Conservation (phyloP, 2,329 filamentous ascomycete genomes). For the Pseudogymnoascus sp. region DNA sequence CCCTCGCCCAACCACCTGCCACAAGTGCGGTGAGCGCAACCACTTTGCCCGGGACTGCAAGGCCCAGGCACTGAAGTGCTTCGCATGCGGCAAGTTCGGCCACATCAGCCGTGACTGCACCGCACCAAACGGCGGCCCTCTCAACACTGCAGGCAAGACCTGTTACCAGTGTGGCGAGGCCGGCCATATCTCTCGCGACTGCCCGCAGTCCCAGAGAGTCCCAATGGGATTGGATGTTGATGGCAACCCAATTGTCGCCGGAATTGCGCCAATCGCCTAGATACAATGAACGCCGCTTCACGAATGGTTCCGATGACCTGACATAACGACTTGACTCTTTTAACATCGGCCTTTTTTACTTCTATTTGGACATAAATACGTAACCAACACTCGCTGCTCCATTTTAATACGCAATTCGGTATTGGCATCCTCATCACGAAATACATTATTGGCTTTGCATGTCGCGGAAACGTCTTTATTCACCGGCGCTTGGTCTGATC, state of each 20-base stretch:
- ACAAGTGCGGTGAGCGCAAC: conserved; percentile 79
- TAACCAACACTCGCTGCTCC: conserved; percentile 12
- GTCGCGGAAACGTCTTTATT: conserved; percentile 22
- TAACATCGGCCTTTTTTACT: conserved; percentile 25
- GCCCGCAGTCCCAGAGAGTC: conserved; percentile 57
- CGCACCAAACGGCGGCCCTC: conserved; percentile 86
- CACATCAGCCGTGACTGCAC: conserved; percentile 69
- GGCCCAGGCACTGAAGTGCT: conserved; percentile 71
- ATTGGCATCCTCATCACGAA: conserved; percentile 8
- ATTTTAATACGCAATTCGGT: conserved; percentile 24
- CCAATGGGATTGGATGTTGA: conserved; percentile 37
- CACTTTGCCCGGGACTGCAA: conserved; percentile 97
- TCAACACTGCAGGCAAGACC: conserved; percentile 95
- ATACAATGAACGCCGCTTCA: conserved; percentile 18
- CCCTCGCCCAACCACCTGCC: conserved; percentile 61
- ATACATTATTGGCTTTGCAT: conserved; percentile 10
- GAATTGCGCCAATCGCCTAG: conserved; percentile 38
- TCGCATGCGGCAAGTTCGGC: conserved; percentile 63
- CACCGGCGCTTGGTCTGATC: conserved; percentile 27
- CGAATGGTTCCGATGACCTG: conserved; percentile 28
- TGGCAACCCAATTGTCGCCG: conserved; percentile 30
- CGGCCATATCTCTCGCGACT: conserved; percentile 93
- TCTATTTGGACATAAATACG: conserved; percentile 25
- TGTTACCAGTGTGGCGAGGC: conserved; percentile 97
- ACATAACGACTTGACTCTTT: conserved; percentile 18